These are phyloP conservation scores for Cicer yamashitae DNA, from an alignment of 306 rosid species.

Conservation along the genomic window DNA sequence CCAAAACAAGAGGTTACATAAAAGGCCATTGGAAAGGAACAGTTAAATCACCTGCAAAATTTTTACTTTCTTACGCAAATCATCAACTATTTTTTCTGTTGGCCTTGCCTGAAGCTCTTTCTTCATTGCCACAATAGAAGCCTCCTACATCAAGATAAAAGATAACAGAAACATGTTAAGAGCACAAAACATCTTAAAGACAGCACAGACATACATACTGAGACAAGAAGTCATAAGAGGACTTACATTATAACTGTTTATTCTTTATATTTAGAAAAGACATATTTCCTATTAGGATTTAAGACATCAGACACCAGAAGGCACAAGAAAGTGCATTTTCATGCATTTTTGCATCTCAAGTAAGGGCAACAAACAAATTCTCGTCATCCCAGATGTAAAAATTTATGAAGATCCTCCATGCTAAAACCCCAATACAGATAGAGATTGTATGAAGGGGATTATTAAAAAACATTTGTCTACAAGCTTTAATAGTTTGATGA, in stretches of 20 bases:
- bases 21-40: conserved; percentile 24
- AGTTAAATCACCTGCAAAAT: conserved; percentile 78
- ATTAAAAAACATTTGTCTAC: not conserved
- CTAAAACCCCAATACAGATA: conserved; percentile 26
- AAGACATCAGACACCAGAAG: conserved; percentile 9
- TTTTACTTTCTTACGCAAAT: conserved; percentile 87
- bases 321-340: conserved; percentile 23
- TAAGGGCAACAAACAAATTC: conserved; percentile 26
- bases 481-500: conserved; percentile 26
- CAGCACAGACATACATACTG: not conserved
- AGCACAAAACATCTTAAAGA: not conserved
- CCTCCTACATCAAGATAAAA: conserved; percentile 62
- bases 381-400: conserved; percentile 9
- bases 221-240: not conserved
- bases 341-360: conserved; percentile 29
- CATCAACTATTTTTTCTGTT: conserved; percentile 83
- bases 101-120: conserved; percentile 88
- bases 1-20: conserved; percentile 30
- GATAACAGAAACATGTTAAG: conserved; percentile 32
- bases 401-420: conserved; percentile 24
- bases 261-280: not conserved
- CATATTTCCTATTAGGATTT: not conserved
- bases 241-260: not conserved
- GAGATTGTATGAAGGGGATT: conserved; percentile 15
- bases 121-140: conserved; percentile 77